Evolutionary conservation across 805 yeast genomes (phyloP), one percentile per base, ranked within the genome.

Genomic region (Blastobotrys peoriensis): DNA sequence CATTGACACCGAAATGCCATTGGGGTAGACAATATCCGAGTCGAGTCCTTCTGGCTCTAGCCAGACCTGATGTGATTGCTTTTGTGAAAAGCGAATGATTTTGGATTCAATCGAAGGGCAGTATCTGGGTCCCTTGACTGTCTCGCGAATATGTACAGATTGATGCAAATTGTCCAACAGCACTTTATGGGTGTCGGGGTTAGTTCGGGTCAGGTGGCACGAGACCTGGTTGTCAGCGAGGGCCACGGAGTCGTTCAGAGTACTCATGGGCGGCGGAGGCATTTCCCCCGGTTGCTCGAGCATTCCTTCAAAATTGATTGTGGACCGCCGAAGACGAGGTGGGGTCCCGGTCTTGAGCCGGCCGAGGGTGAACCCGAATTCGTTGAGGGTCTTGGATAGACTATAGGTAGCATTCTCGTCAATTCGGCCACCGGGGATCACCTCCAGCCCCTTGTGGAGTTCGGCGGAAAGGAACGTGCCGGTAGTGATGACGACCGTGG

Each of bases 321-420:
- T 75, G 42, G 73, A 72, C 1, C 80, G 73, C 38, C 83, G 81
- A 20, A 93, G 66, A 47, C 99, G 71, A 2, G 98, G 95, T 0
- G 99, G 99, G 0, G 99, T 93, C 0, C 99, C 99, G 0, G 99
- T 93, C 59, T 93, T 93, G 54, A 93, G 69, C 45, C 99, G 71
- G 0, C 98, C 98, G 42, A 93, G 66, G 48, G 77, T 69, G 61
- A 93, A 91, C 0, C 95, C 95, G 1, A 85, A 82, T 2, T 78
- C 78, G 21, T 69, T 65, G 34, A 93, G 73, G 1, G 98, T 88
- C 38, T 78, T 70, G 28, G 95, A 83, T 19, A 93, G 73, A 1
- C 98, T 98, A 64, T 79, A 84, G 0, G 97, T 86, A 2, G 98
- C 93, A 17, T 72, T 77, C 65, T 93, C 99, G 3, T 95, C 96